These are phyloP conservation scores for Fusarium odoratissimum DNA, from an alignment of 2,329 filamentous ascomycete species.

Conservation along the genomic window DNA sequence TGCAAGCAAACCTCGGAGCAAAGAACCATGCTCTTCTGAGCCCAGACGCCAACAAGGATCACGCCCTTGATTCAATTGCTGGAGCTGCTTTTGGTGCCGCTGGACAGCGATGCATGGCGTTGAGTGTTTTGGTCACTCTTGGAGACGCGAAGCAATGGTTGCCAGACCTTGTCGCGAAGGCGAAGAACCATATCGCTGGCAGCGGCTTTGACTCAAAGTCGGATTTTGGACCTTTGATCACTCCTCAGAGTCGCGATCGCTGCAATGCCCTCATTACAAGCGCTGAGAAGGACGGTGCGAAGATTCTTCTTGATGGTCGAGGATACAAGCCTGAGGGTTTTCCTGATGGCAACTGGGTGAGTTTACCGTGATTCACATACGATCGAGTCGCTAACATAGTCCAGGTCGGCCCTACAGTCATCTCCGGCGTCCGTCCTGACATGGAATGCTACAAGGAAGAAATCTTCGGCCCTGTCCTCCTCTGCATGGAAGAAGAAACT, in stretches of 20 bases:
- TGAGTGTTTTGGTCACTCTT: conserved; percentile 80
- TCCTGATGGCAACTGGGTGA: conserved; percentile 73
- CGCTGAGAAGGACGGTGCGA: conserved; percentile 80
- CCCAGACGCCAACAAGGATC: conserved; percentile 84
- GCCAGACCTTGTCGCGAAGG: conserved; percentile 76
- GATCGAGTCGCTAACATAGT: not conserved
- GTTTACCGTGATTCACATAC: fast-evolving
- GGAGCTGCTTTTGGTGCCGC: conserved; percentile 86
- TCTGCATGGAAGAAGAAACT: conserved; percentile 78
- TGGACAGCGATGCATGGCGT: conserved; percentile 84
- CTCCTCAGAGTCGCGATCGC: conserved; percentile 76
- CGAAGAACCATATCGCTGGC: conserved; percentile 75
- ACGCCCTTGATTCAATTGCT: conserved; percentile 80
- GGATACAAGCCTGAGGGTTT: conserved; percentile 76
- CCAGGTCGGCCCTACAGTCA: conserved; percentile 77
- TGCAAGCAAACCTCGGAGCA: conserved; percentile 83
- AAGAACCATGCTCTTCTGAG: conserved; percentile 86
- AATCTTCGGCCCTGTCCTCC: conserved; percentile 83
- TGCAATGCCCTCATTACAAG: conserved; percentile 78
- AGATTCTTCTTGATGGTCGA: conserved; percentile 79
- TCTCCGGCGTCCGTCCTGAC: conserved; percentile 77
- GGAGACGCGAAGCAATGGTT: conserved; percentile 82
- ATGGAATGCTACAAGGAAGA: conserved; percentile 86
- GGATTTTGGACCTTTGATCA: conserved; percentile 82
- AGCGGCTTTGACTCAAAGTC: conserved; percentile 81